phyloP scores from a whole-genome alignment of 805 yeast species.

The Zygoascus flipseniorum region DNA sequence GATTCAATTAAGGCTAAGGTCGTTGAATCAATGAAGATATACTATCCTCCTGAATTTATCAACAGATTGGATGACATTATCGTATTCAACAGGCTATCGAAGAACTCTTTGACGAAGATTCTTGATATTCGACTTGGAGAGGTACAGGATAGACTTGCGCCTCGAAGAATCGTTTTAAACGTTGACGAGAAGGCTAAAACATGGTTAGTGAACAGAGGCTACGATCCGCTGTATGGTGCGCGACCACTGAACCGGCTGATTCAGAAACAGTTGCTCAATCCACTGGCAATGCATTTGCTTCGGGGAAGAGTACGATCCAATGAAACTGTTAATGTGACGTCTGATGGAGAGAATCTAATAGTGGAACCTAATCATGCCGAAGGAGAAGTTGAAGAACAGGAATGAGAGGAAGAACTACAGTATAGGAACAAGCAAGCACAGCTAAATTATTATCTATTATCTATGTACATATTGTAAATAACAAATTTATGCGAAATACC shows the following conservation, averaged over 20 bases:
- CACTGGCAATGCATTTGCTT: slow-evolving; percentile 72
- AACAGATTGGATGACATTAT: slow-evolving; percentile 92
- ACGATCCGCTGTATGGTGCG: slow-evolving; percentile 90
- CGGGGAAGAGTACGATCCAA: slow-evolving; percentile 64
- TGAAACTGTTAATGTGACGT: slow-evolving; percentile 46
- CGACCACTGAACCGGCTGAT: slow-evolving; percentile 89
- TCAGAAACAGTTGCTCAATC: slow-evolving; percentile 77
- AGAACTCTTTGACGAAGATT: slow-evolving; percentile 62
- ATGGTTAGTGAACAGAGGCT: slow-evolving; percentile 78
- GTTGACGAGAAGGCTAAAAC: slow-evolving; percentile 58
- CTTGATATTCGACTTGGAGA: slow-evolving; percentile 80
- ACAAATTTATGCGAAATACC: background rate
- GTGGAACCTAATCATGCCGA: slow-evolving; percentile 39
- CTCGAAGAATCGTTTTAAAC: slow-evolving; percentile 60
- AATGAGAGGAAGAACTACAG: background rate
- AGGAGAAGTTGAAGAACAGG: slow-evolving; percentile 4
- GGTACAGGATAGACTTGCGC: slow-evolving; percentile 66
- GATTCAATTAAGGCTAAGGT: slow-evolving; percentile 49
- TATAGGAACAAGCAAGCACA: background rate
- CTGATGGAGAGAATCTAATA: slow-evolving; percentile 35
- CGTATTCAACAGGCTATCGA: slow-evolving; percentile 84
- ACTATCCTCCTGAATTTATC: slow-evolving; percentile 91
- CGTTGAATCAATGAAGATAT: slow-evolving; percentile 53
- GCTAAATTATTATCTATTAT: background rate
- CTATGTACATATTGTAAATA: slow-evolving; percentile 6